Evolutionary conservation across 176 grass and related monocot genomes (phyloP).

Genomic region (Zea mays): DNA sequence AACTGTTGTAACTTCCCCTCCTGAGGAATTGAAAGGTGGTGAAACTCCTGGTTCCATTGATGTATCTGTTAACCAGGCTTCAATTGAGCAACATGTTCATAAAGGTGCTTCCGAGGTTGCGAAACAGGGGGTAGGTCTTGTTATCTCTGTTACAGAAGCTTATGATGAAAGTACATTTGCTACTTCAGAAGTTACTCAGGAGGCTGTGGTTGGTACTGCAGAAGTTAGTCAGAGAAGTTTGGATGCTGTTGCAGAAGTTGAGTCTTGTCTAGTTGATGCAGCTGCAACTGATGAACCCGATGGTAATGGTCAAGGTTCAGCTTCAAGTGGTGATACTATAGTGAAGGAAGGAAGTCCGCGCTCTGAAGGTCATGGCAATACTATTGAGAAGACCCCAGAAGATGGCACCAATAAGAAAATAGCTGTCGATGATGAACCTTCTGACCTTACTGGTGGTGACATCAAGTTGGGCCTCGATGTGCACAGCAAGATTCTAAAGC

Average conservation of each 20-base stretch:
- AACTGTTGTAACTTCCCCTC: conserved; percentile 3
- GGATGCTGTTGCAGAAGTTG: conserved; percentile 37
- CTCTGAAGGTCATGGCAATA: conserved; percentile 15
- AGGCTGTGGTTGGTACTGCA: conserved; percentile 29
- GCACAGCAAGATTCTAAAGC: conserved; percentile 37
- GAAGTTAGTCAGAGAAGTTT: conserved; percentile 17
- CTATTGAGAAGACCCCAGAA: conserved; percentile 29
- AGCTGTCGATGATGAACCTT: conserved; percentile 23
- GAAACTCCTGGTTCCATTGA: conserved; percentile 7
- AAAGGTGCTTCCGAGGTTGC: conserved; percentile 28
- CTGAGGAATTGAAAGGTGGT: conserved; percentile 6
- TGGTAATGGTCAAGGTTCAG: conserved; percentile 23
- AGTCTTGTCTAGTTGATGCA: conserved; percentile 32
- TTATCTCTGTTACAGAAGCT: conserved; percentile 7
- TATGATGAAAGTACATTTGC: conserved; percentile 29
- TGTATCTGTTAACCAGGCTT: conserved; percentile 31
- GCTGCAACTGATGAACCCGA: conserved; percentile 38
- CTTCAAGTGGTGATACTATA: conserved; percentile 16
- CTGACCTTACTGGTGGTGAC: conserved; percentile 26
- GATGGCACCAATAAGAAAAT: conserved; percentile 32
- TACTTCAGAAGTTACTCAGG: conserved; percentile 28
- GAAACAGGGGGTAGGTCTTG: conserved; percentile 7
- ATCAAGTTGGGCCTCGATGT: conserved; percentile 20
- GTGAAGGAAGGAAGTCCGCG: conserved; percentile 26
- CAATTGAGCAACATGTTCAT: conserved; percentile 23